Evolutionary conservation across 768 basidiomycete species (phyloP).

Genomic region (Tulasnella sp.): DNA sequence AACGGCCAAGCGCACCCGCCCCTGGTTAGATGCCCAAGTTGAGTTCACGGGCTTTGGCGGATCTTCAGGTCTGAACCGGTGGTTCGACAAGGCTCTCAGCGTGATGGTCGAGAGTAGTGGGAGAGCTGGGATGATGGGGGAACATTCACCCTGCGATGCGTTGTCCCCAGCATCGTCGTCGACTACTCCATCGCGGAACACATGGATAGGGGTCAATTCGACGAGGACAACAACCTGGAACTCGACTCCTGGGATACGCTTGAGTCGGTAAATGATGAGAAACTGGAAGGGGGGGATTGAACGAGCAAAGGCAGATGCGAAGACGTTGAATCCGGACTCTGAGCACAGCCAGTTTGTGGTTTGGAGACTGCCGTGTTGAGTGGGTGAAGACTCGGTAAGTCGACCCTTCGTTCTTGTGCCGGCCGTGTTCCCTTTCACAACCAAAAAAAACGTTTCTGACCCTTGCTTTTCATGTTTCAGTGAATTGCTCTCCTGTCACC

Average conservation of each 20-base stretch:
- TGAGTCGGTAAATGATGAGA: slow-evolving; percentile 66
- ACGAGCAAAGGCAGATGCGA: slow-evolving; percentile 50
- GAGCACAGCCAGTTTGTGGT: slow-evolving; percentile 76
- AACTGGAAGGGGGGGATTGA: slow-evolving; percentile 48
- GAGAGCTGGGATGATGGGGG: slow-evolving; percentile 78
- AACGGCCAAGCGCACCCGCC: slow-evolving; percentile 20
- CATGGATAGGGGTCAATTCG: slow-evolving; percentile 46
- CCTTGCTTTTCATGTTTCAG: slow-evolving; percentile 30
- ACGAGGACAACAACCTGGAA: slow-evolving; percentile 20
- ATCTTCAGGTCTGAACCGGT: slow-evolving; percentile 64
- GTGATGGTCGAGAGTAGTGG: slow-evolving; percentile 61
- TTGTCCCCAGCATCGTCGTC: slow-evolving; percentile 78
- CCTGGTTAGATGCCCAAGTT: slow-evolving; percentile 62
- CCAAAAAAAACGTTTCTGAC: neutral
- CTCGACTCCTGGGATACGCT: slow-evolving; percentile 48
- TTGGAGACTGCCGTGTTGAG: slow-evolving; percentile 69
- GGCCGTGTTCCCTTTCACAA: neutral
- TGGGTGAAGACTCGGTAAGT: slow-evolving; percentile 78
- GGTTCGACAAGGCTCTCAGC: slow-evolving; percentile 75
- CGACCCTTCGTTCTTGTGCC: slow-evolving; percentile 12
- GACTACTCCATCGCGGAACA: slow-evolving; percentile 73
- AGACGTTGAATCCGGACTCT: slow-evolving; percentile 53
- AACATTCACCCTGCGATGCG: slow-evolving; percentile 88
- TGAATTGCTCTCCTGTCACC: slow-evolving; percentile 60
- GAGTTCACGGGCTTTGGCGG: slow-evolving; percentile 60